These are phyloP conservation scores for Fusarium pseudoanthophilum DNA, from an alignment of 2,329 filamentous ascomycete species.

Conservation along the genomic window DNA sequence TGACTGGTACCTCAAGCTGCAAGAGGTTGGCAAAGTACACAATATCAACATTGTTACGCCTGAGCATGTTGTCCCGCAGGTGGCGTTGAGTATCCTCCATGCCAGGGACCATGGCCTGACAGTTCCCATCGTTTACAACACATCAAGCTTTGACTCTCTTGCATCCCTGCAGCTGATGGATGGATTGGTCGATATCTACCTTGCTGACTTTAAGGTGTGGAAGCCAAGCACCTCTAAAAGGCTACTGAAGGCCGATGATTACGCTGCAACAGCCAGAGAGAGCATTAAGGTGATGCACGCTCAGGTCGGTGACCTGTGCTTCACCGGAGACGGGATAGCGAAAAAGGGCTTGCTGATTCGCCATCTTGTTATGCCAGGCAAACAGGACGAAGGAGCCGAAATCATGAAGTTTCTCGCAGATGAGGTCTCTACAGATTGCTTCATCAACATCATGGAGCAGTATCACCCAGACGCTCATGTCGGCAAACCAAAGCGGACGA, in stretches of 20 bases:
- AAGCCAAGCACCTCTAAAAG: constrained; percentile 71
- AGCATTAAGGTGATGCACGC: constrained; percentile 83
- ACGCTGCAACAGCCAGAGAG: constrained; percentile 76
- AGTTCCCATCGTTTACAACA: constrained; percentile 86
- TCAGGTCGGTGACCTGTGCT: constrained; percentile 85
- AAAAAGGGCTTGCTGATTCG: constrained; percentile 80
- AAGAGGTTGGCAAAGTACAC: constrained; percentile 82
- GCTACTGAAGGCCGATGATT: constrained; percentile 82
- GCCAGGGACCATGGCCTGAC: constrained; percentile 75
- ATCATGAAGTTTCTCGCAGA: constrained; percentile 82
- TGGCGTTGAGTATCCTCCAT: constrained; percentile 79
- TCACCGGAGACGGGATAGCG: constrained; percentile 83
- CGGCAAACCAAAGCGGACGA: constrained; percentile 68
- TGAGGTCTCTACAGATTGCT: constrained; percentile 78
- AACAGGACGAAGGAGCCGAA: constrained; percentile 75
- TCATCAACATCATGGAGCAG: constrained; percentile 91
- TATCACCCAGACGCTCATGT: constrained; percentile 85
- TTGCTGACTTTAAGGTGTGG: constrained; percentile 93
- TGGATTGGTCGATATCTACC: constrained; percentile 84
- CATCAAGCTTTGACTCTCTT: constrained; percentile 81
- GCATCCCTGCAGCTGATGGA: constrained; percentile 78
- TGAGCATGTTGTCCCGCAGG: constrained; percentile 87
- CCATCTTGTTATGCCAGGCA: constrained; percentile 87
- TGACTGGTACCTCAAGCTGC: constrained; percentile 85
- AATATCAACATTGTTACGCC: constrained; percentile 91